Conservation (phyloP, 352 stramenopile species). For the Thraustochytrium striatum region DNA sequence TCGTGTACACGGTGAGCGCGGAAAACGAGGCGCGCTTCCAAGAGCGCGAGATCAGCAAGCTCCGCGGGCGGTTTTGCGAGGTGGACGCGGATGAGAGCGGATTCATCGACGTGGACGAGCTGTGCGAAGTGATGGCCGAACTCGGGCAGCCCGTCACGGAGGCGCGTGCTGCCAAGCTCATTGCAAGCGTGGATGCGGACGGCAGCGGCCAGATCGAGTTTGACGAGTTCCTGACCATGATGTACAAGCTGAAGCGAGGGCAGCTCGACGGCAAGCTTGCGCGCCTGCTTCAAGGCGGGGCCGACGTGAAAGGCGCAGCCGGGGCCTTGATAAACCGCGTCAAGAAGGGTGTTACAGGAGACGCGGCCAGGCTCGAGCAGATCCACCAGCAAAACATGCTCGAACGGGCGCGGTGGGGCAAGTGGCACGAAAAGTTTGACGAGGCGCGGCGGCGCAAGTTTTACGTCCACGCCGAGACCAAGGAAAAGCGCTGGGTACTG, state of each 20-base stretch:
- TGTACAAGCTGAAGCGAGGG: background rate
- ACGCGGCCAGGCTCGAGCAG: constrained; percentile 1
- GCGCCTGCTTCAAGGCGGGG: background rate
- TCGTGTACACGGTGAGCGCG: background rate
- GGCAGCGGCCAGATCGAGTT: constrained; percentile 21
- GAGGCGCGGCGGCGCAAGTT: constrained; percentile 11
- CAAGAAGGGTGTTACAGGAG: background rate
- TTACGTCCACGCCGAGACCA: constrained; percentile 24
- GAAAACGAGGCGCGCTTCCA: constrained; percentile 42
- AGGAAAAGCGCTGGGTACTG: constrained; percentile 22
- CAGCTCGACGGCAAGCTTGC: background rate
- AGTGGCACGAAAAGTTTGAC: constrained; percentile 39
- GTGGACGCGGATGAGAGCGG: constrained; percentile 26
- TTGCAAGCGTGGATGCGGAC: background rate
- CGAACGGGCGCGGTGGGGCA: background rate
- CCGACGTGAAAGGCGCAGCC: background rate
- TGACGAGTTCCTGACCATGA: constrained; percentile 37
- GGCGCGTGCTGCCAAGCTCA: background rate
- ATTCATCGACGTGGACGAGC: constrained; percentile 11
- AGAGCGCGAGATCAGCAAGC: constrained; percentile 15
- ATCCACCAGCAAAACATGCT: constrained; percentile 14
- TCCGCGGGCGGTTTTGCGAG: constrained; percentile 15
- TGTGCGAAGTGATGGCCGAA: constrained; percentile 1
- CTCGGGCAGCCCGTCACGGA: background rate
- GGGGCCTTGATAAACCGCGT: background rate